Percentiles rank a stretch among this genome's conserved stretches.
Evolutionary conservation across 1,139 yeast genomes (phyloP).

Genomic region (Hemisphaericaspora xylofermentans): DNA sequence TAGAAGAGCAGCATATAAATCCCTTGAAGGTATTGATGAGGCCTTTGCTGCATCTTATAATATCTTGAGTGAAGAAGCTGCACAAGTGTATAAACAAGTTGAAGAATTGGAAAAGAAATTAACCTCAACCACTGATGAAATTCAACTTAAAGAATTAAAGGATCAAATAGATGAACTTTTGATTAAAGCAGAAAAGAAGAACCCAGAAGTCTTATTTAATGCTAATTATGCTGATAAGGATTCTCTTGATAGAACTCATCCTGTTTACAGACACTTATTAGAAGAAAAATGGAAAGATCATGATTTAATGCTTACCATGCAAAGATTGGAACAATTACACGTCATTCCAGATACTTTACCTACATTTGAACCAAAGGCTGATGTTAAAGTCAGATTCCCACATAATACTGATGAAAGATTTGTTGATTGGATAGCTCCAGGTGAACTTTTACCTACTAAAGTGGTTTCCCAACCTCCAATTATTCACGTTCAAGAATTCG

Average conservation of each 20-base stretch:
- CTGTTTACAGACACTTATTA: slow-evolving; percentile 74
- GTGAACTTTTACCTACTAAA: slow-evolving; percentile 67
- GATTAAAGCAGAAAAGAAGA: slow-evolving; percentile 56
- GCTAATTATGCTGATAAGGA: slow-evolving; percentile 43
- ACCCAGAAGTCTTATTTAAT: slow-evolving; percentile 84
- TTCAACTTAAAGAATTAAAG: slow-evolving; percentile 10
- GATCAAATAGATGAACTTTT: slow-evolving; percentile 23
- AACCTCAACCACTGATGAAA: slow-evolving; percentile 8
- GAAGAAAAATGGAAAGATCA: slow-evolving; percentile 70
- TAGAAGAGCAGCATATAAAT: slow-evolving; percentile 43
- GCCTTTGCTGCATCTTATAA: slow-evolving; percentile 71
- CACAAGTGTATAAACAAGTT: slow-evolving; percentile 20
- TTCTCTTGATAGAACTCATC: slow-evolving; percentile 64
- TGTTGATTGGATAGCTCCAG: slow-evolving; percentile 72
- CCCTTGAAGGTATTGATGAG: slow-evolving; percentile 70
- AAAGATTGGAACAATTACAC: slow-evolving; percentile 80
- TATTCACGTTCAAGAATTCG: slow-evolving; percentile 73
- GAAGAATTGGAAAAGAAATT: slow-evolving; percentile 15
- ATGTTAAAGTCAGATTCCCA: slow-evolving; percentile 73
- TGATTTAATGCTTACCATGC: slow-evolving; percentile 74
- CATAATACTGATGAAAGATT: slow-evolving; percentile 56
- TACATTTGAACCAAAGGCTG: slow-evolving; percentile 79
- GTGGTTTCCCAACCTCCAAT: slow-evolving; percentile 76
- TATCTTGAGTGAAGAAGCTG: slow-evolving; percentile 49
- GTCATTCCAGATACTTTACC: slow-evolving; percentile 95